Evolutionary conservation across 495 filamentous ascomycete species (phyloP).

Genomic region (Podospora sp.): DNA sequence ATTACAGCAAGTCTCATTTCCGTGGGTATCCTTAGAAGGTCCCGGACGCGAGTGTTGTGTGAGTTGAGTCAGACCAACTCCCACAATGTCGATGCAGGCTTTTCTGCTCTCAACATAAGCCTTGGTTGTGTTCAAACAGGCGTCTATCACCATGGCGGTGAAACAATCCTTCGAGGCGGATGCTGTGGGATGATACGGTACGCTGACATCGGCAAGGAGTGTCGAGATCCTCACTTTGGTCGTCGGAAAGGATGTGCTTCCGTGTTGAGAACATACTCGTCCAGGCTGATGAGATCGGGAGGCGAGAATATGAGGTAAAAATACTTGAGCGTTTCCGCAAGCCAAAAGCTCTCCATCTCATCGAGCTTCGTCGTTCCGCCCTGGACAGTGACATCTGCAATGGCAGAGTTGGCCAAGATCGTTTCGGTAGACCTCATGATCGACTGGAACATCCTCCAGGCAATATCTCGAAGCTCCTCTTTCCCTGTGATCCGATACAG

Average conservation of each 20-base stretch:
- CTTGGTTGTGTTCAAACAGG: too few species aligned
- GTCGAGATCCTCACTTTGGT: constrained; percentile 14
- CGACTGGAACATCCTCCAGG: constrained; percentile 61
- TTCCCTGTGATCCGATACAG: constrained; percentile 66
- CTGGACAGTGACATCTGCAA: constrained; percentile 43
- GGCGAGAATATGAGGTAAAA: constrained; percentile 83
- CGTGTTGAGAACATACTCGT: constrained; percentile 79
- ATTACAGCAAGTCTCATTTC: too few species aligned
- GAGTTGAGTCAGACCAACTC: too few species aligned
- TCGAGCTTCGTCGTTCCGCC: constrained; percentile 37
- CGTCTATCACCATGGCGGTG: too few species aligned
- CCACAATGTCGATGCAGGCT: too few species aligned
- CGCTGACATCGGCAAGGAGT: not conserved
- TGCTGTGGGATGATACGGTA: too few species aligned
- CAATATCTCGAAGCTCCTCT: constrained; percentile 51
- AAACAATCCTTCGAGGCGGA: too few species aligned
- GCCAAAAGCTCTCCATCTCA: constrained; percentile 54
- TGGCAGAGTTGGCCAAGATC: constrained; percentile 49
- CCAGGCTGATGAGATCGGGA: constrained; percentile 66
- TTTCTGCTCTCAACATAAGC: too few species aligned
- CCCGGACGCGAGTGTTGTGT: too few species aligned
- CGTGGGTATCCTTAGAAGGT: too few species aligned
- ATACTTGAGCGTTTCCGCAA: constrained; percentile 53
- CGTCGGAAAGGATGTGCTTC: constrained; percentile 74
- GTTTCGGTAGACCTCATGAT: constrained; percentile 51